phyloP scores from a whole-genome alignment of 257 asterid species.

The Solanum phureja region DNA sequence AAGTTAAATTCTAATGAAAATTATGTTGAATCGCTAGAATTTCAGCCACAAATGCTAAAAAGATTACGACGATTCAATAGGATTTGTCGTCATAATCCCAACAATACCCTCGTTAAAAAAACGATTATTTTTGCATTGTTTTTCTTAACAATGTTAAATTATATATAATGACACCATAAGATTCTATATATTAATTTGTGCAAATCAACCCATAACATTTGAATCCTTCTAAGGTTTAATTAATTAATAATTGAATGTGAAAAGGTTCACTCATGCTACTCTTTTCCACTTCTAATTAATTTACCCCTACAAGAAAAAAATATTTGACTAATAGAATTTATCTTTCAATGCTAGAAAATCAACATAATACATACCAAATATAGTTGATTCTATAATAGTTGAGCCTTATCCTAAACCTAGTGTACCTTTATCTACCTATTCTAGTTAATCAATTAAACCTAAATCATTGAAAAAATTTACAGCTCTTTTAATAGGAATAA shows the following conservation, averaged over 20 bases:
- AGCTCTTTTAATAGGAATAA: neutral
- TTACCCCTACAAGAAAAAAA: neutral
- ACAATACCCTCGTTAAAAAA: neutral
- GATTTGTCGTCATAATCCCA: neutral
- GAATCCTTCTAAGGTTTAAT: neutral
- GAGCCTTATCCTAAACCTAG: neutral
- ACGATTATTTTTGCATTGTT: too few relatives aligned
- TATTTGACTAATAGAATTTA: neutral
- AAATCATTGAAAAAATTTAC: neutral
- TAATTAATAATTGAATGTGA: neutral
- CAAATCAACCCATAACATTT: neutral
- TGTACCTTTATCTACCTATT: neutral
- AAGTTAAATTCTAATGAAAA: neutral
- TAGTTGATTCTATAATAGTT: neutral
- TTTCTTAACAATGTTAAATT: neutral
- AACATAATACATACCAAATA: neutral
- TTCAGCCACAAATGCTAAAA: neutral
- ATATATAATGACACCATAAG: too few relatives aligned
- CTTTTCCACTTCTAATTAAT: neutral
- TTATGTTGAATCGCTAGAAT: neutral
- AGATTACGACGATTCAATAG: neutral
- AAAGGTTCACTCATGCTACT: neutral
- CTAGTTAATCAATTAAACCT: neutral
- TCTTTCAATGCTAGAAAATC: neutral
- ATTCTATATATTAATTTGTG: neutral